These are phyloP conservation scores for Mycena latifolia DNA, from an alignment of 768 basidiomycete species.

Conservation along the genomic window DNA sequence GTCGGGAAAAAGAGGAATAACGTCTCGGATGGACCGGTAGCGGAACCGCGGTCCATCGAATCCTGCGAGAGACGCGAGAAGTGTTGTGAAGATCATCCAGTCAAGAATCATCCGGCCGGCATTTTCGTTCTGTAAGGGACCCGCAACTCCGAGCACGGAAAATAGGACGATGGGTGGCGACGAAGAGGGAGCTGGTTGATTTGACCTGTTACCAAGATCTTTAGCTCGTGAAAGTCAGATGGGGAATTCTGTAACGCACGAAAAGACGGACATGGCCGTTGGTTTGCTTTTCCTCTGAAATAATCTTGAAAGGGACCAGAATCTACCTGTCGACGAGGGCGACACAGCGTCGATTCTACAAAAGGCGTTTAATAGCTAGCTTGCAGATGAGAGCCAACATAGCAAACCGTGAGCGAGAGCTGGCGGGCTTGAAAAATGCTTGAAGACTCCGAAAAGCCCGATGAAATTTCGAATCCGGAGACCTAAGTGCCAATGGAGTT, in stretches of 20 bases:
- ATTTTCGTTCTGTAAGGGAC: neutral
- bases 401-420: neutral
- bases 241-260: slow-evolving; percentile 5
- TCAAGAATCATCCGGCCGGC: neutral
- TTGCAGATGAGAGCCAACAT: neutral
- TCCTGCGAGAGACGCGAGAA: neutral
- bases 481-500: neutral
- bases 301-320: neutral
- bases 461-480: neutral
- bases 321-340: neutral
- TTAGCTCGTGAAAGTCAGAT: neutral
- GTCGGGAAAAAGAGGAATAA: neutral
- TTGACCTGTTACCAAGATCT: neutral
- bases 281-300: no score
- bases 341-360: neutral
- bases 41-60: neutral
- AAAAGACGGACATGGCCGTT: no score
- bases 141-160: slow-evolving; percentile 4
- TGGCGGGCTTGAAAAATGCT: neutral
- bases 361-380: slow-evolving; percentile 10
- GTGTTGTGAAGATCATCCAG: neutral
- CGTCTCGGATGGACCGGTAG: neutral
- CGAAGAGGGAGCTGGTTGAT: neutral
- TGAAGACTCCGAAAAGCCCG: neutral
- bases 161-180: neutral